Base-by-base conservation (phyloP, 225 moss, liverwort and hornwort genomes). In the Sphagnum contortum region DNA sequence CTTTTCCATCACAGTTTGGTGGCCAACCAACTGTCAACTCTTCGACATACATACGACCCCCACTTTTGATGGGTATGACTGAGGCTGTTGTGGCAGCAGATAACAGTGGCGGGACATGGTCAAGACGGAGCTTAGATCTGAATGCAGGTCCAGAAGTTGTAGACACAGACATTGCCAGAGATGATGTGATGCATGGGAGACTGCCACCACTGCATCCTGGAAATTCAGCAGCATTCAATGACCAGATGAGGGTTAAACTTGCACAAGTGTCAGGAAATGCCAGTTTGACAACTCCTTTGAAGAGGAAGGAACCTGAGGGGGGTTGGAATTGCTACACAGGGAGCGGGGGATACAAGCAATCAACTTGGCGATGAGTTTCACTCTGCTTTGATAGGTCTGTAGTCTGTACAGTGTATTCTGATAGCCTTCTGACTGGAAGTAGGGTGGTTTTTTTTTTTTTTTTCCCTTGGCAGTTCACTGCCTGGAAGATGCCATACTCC, bases 221-320 rank as follows among this genome's bases (percentile, higher is more conserved):
- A 29, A 29, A 29, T 49, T 67, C 48, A 52, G 75, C 78, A 6
- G 61, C 65, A 70, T 76, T 78, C 72, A 57, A 76, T 63, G 79
- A 92, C 53, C 85, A 87, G 70, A 83, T 87, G 68, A 75, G 80
- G 45, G 76, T 73, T 52, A 29, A 29, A 29, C 64, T 73, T 14
- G 61, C 80, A 64, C 56, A 77, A 70, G 75, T 66, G 29, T 52
- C 52, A 52, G 9, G 52, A 6, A 87, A 79, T 57, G 58, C 84
- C 9, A 82, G 77, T 4, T 74, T 69, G 9, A 66, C 76, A 7
- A 72, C 83, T 59, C 75, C 80, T 67, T 61, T 79, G 70, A 98
- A 98, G 69, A 81, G 96, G 68, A 98, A 98, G 76, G 96, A 98
- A 76, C 96, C 93, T 3, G 96, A 98, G 64, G 89, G 83, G 65